Base-by-base conservation (phyloP, 305 asterid species). In the Lippia alba region DNA sequence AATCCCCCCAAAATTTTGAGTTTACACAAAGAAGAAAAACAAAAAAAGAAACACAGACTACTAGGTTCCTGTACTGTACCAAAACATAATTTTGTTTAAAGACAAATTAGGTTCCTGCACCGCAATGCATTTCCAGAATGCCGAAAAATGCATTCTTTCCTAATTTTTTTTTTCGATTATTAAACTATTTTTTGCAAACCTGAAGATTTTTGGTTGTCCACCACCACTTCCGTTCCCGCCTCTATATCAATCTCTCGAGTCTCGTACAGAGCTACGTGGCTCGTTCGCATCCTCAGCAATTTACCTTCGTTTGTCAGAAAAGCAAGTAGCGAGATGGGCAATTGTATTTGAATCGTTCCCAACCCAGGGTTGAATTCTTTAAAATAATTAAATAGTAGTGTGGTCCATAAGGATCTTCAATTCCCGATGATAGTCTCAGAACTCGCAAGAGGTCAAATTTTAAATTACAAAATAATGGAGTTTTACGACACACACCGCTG, bases 191-290 rank as follows among this genome's bases (percentile, higher is more conserved):
- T 62, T 39, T 30, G 19, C 70, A 69, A 74, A 76, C 19, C 60
- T 64, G 49, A 48, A 73, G 59, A 20, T 44, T 70, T n/a, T 9
- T 3, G 1, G 10, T 71, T 66, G 20, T 74, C 74, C 20, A 46
- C 62, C 72, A 32, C 12, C 79, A 60, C 70, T 76, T 6, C 40
- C 40, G 6, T 72, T 67, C 73, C 69, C 62, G 62, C 73, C 72
- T 55, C 55, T 30, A 64, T 67, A 67, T 59, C 69, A 66, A 58
- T 53, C 10, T 44, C 75, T 33, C 30, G 30, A 24, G 30, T 24
- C 30, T 1, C 8, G 60, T 30, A 20, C 49, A 24, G 16, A 57
- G 44, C 53, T 34, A 81, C 91, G 89, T 86, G 91, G 89, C 84
- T 63, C 50, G 62, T 73, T 75, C 68, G 20, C 64, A 69, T 68